These are phyloP conservation scores for Vitis labrusca DNA, from an alignment of 164 flowering plant genomes.

Conservation along the genomic window DNA sequence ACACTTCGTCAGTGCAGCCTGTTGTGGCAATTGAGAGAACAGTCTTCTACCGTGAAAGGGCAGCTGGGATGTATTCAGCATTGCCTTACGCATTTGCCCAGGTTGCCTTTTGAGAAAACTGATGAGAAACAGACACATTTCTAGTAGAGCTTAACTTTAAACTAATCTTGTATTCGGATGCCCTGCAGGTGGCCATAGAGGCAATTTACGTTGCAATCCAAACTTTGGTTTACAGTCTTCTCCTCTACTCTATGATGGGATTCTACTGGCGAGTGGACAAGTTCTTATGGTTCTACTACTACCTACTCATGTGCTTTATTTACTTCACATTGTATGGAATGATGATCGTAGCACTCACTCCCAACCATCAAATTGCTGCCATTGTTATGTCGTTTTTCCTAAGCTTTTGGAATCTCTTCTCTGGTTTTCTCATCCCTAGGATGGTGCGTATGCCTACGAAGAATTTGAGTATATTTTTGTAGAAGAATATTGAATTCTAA, in stretches of 20 bases:
- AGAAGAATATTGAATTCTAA: not conserved
- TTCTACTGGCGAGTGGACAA: constrained; percentile 26
- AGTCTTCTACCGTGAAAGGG: constrained; percentile 53
- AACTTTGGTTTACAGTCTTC: constrained; percentile 26
- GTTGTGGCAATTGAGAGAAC: constrained; percentile 46
- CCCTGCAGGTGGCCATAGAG: constrained; percentile 43
- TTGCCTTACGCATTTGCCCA: constrained; percentile 48
- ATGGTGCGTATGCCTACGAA: constrained; percentile 19
- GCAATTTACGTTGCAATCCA: constrained; percentile 35
- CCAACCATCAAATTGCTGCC: constrained; percentile 45
- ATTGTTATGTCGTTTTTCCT: constrained; percentile 44
- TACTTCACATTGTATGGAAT: constrained; percentile 54
- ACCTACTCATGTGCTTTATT: constrained; percentile 34
- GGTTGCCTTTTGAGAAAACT: constrained; percentile 21
- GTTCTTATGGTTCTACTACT: constrained; percentile 46
- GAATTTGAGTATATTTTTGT: not conserved
- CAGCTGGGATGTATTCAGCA: constrained; percentile 49
- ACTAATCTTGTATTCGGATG: not conserved
- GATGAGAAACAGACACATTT: not conserved
- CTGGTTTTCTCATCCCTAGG: constrained; percentile 48
- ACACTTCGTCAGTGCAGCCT: constrained; percentile 33
- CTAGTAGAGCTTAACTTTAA: not conserved
- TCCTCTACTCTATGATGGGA: constrained; percentile 50
- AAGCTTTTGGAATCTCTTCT: constrained; percentile 54
- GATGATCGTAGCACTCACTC: constrained; percentile 56